These are phyloP conservation scores for Trichosporon inkin DNA, from an alignment of 1,284 basidiomycete species.

Conservation along the genomic window DNA sequence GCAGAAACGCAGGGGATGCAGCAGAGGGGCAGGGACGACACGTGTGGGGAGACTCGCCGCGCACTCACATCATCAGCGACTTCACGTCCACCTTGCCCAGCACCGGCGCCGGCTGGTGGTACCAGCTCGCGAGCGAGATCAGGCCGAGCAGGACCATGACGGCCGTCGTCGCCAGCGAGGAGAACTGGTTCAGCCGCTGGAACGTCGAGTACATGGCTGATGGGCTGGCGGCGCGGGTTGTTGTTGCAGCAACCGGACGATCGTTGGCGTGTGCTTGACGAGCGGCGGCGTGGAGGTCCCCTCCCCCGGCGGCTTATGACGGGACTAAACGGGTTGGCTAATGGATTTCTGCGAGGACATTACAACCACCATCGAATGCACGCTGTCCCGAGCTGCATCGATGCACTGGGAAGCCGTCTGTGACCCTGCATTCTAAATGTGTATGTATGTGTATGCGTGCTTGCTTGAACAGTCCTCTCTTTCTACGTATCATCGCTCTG, in stretches of 20 bases:
- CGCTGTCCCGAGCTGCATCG: no score
- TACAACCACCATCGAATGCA: neutral
- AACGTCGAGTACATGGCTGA: slow-evolving; percentile 45
- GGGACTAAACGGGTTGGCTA: neutral
- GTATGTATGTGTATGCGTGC: neutral
- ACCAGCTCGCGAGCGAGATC: slow-evolving; percentile 44
- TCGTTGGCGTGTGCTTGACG: neutral
- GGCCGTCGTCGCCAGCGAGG: slow-evolving; percentile 48
- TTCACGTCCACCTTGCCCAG: slow-evolving; percentile 40
- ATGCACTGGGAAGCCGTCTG: no score
- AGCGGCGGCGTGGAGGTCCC: neutral
- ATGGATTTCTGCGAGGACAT: neutral
- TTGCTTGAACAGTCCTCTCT: no score
- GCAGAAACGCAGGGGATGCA: no score
- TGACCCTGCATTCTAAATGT: neutral
- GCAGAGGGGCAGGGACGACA: neutral
- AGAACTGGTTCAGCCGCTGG: slow-evolving; percentile 48
- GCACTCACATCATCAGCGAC: slow-evolving; percentile 45
- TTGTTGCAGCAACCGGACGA: neutral
- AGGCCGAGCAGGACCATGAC: slow-evolving; percentile 48
- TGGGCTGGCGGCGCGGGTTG: neutral
- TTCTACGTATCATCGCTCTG: no score
- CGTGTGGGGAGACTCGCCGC: neutral
- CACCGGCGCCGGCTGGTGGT: slow-evolving; percentile 35
- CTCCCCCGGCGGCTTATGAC: neutral